Conservation (phyloP, 2,329 filamentous ascomycete species). For the Fusarium scirpi region DNA sequence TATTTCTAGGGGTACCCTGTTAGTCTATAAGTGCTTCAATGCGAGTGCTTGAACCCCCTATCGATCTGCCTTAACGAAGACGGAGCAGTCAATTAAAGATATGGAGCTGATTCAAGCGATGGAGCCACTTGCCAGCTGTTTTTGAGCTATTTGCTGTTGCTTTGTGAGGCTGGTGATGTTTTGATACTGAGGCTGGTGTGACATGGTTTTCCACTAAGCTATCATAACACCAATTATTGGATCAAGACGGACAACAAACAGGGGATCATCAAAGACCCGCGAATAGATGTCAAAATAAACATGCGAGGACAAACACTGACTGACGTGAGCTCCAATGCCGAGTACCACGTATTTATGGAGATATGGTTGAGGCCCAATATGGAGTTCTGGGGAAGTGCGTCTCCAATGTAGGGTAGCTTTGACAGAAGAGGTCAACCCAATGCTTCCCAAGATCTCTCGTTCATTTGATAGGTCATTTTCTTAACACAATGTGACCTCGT, state of each 20-base stretch:
- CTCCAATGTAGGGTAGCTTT: not conserved
- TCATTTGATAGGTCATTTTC: not conserved
- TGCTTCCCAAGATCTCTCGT: not conserved
- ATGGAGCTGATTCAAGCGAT: not conserved
- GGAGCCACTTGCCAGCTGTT: not conserved
- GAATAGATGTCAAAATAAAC: not conserved
- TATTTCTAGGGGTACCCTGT: slow-evolving; percentile 31
- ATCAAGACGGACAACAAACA: not conserved
- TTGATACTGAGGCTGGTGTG: not conserved
- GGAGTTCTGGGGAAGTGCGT: no score
- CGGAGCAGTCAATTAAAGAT: not conserved
- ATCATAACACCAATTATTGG: not conserved
- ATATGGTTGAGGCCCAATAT: not conserved
- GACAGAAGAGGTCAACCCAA: not conserved
- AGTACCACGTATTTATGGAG: not conserved
- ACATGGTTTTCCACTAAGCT: not conserved
- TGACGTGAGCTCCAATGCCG: not conserved
- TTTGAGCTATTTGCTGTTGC: slow-evolving; percentile 7
- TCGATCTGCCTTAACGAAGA: not conserved
- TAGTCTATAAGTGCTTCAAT: slow-evolving; percentile 9
- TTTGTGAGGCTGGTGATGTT: slow-evolving; percentile 5
- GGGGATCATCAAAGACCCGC: not conserved
- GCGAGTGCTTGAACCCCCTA: slow-evolving; percentile 20
- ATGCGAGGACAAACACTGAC: not conserved
- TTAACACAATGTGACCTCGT: accelerated